phyloP scores from a whole-genome alignment of 2,329 filamentous ascomycete species.

The Aureobasidium sp. region DNA sequence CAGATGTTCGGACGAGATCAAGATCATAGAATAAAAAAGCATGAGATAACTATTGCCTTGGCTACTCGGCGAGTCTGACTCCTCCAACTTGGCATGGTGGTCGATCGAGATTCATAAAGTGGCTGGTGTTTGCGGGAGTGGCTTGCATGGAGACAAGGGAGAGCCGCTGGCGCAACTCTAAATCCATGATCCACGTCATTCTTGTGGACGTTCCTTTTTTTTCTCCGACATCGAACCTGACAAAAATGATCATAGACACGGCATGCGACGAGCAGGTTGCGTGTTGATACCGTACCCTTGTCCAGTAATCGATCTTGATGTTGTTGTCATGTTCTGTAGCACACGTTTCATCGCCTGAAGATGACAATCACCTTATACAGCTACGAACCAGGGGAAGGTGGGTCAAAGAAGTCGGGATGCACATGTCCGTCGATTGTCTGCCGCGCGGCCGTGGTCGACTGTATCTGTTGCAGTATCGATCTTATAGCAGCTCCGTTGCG shows the following conservation, averaged over 20 bases:
- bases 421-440: slow-evolving; percentile 10
- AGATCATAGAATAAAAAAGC: background rate
- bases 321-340: background rate
- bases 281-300: background rate
- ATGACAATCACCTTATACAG: slow-evolving; percentile 6
- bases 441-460: slow-evolving; percentile 6
- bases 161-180: background rate
- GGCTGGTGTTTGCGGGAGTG: background rate
- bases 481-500: background rate
- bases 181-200: slow-evolving; percentile 1
- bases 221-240: background rate
- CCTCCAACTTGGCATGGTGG: background rate
- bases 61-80: background rate
- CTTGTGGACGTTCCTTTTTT: background rate
- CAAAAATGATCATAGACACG: background rate
- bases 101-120: background rate
- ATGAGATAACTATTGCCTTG: background rate
- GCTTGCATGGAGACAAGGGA: background rate
- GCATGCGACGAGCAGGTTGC: background rate
- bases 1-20: background rate
- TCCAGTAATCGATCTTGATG: background rate
- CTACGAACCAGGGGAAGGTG: background rate
- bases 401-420: slow-evolving; percentile 4
- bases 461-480: background rate
- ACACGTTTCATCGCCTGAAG: slow-evolving; percentile 8